A percentile compares a stretch with the other conserved stretches of the same genome.
Evolutionary conservation across 2,329 filamentous ascomycete genomes (phyloP).

Genomic region (Graphilbum sp.): DNA sequence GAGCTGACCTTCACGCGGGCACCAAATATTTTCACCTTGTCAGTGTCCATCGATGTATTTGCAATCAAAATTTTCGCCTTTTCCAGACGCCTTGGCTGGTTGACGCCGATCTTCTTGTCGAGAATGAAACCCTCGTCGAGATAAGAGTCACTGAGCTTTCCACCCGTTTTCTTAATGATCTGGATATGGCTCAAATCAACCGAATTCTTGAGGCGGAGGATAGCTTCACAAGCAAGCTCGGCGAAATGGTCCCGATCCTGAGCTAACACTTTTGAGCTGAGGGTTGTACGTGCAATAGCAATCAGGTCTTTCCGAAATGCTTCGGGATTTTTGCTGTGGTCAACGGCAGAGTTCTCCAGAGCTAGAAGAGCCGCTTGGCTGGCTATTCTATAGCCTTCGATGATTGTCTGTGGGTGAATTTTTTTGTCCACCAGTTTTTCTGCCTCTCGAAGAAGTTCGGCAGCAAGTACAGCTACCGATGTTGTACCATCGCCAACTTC

Average conservation of each 20-base stretch:
- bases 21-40: slow-evolving; percentile 99
- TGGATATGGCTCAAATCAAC: slow-evolving; percentile 95
- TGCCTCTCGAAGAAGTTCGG: slow-evolving; percentile 86
- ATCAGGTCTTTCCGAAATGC: slow-evolving; percentile 81
- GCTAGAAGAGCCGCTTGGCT: slow-evolving; percentile 75
- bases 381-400: slow-evolving; percentile 96
- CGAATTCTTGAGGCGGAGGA: slow-evolving; percentile 75
- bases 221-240: slow-evolving; percentile 75
- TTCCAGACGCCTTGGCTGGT: slow-evolving; percentile 92
- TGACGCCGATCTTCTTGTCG: slow-evolving; percentile 97
- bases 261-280: slow-evolving; percentile 91
- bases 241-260: slow-evolving; percentile 91
- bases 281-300: slow-evolving; percentile 82
- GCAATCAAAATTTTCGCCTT: slow-evolving; percentile 97
- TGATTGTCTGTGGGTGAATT: slow-evolving; percentile 98
- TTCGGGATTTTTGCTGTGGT: slow-evolving; percentile 71
- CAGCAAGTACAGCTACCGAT: slow-evolving; percentile 89
- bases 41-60: slow-evolving; percentile 98
- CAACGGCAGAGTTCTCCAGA: slow-evolving; percentile 68
- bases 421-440: slow-evolving; percentile 97
- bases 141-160: slow-evolving; percentile 95
- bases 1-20: slow-evolving; percentile 92
- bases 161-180: slow-evolving; percentile 98
- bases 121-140: slow-evolving; percentile 96
- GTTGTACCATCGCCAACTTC: slow-evolving; percentile 97